These are phyloP conservation scores for Acacia concinna DNA, from an alignment of 331 rosid species.

Conservation along the genomic window DNA sequence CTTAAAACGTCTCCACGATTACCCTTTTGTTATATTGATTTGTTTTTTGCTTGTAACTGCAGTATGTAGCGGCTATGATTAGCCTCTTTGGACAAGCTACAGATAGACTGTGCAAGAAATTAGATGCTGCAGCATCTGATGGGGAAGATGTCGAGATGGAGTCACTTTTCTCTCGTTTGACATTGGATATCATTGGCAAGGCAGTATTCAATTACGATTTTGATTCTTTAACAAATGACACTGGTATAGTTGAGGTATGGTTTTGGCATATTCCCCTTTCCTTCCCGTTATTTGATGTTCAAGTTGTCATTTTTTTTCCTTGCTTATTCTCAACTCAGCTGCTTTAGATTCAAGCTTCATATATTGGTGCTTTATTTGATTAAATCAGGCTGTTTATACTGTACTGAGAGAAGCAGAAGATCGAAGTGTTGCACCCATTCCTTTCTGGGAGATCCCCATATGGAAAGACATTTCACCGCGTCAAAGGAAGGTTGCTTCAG, in stretches of 20 bases:
- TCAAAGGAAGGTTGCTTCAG: conserved; percentile 75
- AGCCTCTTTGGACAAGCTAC: conserved; percentile 92
- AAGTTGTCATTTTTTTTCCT: conserved; percentile 19
- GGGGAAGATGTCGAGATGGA: conserved; percentile 98
- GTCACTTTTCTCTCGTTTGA: conserved; percentile 92
- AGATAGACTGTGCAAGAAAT: conserved; percentile 88
- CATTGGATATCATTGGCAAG: conserved; percentile 89
- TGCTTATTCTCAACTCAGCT: conserved; percentile 22
- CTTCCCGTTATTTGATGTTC: conserved; percentile 22
- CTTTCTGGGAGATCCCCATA: conserved; percentile 90
- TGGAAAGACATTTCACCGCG: conserved; percentile 98
- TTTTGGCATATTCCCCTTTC: conserved; percentile 32
- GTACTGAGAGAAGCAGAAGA: conserved; percentile 96
- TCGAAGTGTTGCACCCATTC: conserved; percentile 88
- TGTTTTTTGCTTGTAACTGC: conserved; percentile 34
- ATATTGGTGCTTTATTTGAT: conserved; percentile 37
- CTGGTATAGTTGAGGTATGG: conserved; percentile 90
- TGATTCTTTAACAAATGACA: conserved; percentile 83
- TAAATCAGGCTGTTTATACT: conserved; percentile 89
- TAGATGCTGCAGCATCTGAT: conserved; percentile 77
- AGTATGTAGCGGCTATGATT: conserved; percentile 95
- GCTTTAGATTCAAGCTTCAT: conserved; percentile 31
- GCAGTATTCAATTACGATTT: conserved; percentile 97
- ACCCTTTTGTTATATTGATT: conserved; percentile 23
- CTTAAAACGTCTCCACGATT: background rate